A percentile compares a stretch with the other conserved stretches of the same genome.
Evolutionary conservation across 352 stramenopile genomes (phyloP).

Genomic region (Pythium guiyangense): DNA sequence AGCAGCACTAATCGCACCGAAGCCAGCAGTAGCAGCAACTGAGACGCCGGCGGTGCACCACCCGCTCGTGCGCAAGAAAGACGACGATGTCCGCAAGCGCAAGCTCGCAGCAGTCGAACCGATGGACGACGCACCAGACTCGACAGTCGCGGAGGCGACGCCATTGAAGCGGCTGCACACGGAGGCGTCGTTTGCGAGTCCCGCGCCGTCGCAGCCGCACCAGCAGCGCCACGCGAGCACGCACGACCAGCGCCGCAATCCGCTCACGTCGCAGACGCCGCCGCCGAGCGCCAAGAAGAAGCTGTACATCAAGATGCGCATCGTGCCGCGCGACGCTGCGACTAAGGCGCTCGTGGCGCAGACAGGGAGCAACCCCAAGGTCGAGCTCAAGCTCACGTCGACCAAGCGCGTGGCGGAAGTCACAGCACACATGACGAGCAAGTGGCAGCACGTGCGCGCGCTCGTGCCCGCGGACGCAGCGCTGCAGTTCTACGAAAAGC

Average conservation of each 20-base stretch:
- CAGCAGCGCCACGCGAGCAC: not conserved
- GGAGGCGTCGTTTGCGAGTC: conserved; percentile 29
- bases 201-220: conserved; percentile 16
- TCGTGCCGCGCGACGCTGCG: conserved; percentile 64
- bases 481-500: conserved; percentile 54
- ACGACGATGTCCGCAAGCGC: conserved; percentile 17
- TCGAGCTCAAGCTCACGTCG: conserved; percentile 74
- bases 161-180: conserved; percentile 9
- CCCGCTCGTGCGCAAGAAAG: conserved; percentile 60
- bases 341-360: conserved; percentile 43
- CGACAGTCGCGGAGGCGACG: conserved; percentile 5
- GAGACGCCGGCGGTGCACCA: conserved; percentile 35
- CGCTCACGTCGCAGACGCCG: conserved; percentile 38
- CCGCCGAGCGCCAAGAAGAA: conserved; percentile 61
- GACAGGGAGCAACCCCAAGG: conserved; percentile 62
- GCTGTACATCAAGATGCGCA: conserved; percentile 80
- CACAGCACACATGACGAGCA: conserved; percentile 69
- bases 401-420: conserved; percentile 80
- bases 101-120: conserved; percentile 18
- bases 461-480: conserved; percentile 18
- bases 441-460: conserved; percentile 53
- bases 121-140: not conserved
- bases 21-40: not conserved
- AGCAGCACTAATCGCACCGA: not conserved
- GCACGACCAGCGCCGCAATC: not conserved